Percentiles rank a stretch among this genome's conserved stretches.
Evolutionary conservation across 2,329 filamentous ascomycete species (phyloP).

Genomic region (Fusarium cyanostomum): DNA sequence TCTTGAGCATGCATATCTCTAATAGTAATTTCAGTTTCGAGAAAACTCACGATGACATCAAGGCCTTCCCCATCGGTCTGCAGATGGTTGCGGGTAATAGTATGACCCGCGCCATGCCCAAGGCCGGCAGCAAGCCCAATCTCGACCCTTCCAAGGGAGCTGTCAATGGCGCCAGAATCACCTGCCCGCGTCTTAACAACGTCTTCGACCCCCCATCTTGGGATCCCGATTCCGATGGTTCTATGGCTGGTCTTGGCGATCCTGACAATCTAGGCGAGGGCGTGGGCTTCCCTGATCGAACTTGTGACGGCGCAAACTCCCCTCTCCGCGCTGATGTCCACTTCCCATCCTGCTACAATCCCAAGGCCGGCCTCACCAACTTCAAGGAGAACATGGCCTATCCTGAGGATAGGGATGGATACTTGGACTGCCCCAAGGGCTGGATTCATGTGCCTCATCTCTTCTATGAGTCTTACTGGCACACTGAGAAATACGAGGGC

Average conservation of each 20-base stretch:
- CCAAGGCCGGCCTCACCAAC: constrained; percentile 65
- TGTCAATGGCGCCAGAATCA: constrained; percentile 66
- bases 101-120: constrained; percentile 65
- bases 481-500: constrained; percentile 61
- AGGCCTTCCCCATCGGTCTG: constrained; percentile 75
- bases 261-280: constrained; percentile 64
- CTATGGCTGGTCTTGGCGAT: constrained; percentile 63
- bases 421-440: constrained; percentile 64
- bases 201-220: constrained; percentile 61
- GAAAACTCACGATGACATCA: constrained; percentile 69
- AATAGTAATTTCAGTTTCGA: constrained; percentile 61
- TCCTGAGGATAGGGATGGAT: constrained; percentile 61
- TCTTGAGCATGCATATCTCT: constrained; percentile 5
- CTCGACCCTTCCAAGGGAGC: constrained; percentile 62
- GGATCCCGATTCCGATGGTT: constrained; percentile 63
- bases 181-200: constrained; percentile 64
- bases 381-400: constrained; percentile 74
- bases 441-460: constrained; percentile 65
- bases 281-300: constrained; percentile 73
- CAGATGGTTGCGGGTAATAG: constrained; percentile 76
- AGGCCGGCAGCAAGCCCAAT: constrained; percentile 58
- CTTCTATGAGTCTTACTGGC: constrained; percentile 70
- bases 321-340: constrained; percentile 73
- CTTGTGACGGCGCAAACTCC: constrained; percentile 71
- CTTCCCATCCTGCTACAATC: constrained; percentile 80